These are phyloP conservation scores for Malus asiatica DNA, from an alignment of 306 rosid genomes.

Conservation along the genomic window DNA sequence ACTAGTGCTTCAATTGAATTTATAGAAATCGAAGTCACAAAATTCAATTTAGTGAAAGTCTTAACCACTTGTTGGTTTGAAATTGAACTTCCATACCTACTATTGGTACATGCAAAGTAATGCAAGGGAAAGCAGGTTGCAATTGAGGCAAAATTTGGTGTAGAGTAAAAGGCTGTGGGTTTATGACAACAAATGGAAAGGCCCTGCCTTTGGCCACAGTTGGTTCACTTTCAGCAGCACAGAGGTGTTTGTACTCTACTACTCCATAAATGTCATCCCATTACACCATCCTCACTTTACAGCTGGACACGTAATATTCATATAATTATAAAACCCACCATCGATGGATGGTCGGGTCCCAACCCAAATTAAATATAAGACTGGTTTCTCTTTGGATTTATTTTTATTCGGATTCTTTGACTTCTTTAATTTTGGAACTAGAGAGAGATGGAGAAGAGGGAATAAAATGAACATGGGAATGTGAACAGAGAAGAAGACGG, in stretches of 20 bases:
- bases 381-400: no score
- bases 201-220: neutral
- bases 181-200: neutral
- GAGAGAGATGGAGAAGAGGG: no score
- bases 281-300: conserved; percentile 13
- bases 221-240: conserved; percentile 1
- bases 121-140: neutral
- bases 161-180: neutral
- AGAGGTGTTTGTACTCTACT: neutral
- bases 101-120: neutral
- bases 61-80: neutral
- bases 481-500: no score
- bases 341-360: neutral
- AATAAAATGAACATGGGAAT: no score
- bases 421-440: no score
- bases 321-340: neutral
- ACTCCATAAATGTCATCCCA: neutral
- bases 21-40: no score
- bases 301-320: conserved; percentile 22
- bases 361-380: no score
- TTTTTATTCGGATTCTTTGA: no score
- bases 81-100: neutral
- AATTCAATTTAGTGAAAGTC: neutral
- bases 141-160: neutral
- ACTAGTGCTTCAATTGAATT: no score